phyloP scores from a whole-genome alignment of 2,329 filamentous ascomycete genomes.

The Trichoderma sp. region DNA sequence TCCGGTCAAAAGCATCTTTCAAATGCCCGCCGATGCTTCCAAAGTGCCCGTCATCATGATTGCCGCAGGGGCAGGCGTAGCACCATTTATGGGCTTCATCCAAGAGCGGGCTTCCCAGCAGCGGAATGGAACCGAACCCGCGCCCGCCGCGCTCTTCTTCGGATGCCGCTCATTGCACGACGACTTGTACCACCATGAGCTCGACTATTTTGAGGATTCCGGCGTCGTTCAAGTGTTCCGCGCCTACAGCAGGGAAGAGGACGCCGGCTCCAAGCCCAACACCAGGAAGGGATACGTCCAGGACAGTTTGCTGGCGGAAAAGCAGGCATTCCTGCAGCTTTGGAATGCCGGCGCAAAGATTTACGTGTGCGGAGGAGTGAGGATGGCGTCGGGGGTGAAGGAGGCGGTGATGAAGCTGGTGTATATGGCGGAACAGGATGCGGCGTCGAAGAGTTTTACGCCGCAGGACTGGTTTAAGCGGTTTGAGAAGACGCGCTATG shows the following conservation, averaged over 20 bases:
- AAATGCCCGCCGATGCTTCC: slow-evolving; percentile 45
- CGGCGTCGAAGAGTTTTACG: not conserved
- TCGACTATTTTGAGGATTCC: slow-evolving; percentile 49
- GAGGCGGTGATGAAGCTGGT: slow-evolving; percentile 14
- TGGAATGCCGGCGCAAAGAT: slow-evolving; percentile 50
- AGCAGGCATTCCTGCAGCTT: slow-evolving; percentile 35
- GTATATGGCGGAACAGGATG: not conserved
- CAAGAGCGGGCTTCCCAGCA: slow-evolving; percentile 57
- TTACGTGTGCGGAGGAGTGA: slow-evolving; percentile 58
- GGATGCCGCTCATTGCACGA: slow-evolving; percentile 50
- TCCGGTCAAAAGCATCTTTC: slow-evolving; percentile 44
- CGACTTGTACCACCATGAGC: slow-evolving; percentile 46
- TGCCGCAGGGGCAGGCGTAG: slow-evolving; percentile 54
- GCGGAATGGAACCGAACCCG: slow-evolving; percentile 54
- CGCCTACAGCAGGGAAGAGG: slow-evolving; percentile 47
- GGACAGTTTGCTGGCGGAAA: slow-evolving; percentile 38
- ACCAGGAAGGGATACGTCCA: slow-evolving; percentile 48
- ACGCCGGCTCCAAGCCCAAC: slow-evolving; percentile 28
- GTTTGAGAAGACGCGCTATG: slow-evolving; percentile 22
- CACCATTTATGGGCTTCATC: slow-evolving; percentile 61
- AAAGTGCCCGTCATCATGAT: slow-evolving; percentile 50
- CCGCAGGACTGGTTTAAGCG: slow-evolving; percentile 21
- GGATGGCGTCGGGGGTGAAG: slow-evolving; percentile 17
- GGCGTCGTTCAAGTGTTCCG: slow-evolving; percentile 57
- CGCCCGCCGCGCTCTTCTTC: slow-evolving; percentile 56